Conservation (phyloP, 768 basidiomycete species). For the Collybiopsis luxurians region DNA sequence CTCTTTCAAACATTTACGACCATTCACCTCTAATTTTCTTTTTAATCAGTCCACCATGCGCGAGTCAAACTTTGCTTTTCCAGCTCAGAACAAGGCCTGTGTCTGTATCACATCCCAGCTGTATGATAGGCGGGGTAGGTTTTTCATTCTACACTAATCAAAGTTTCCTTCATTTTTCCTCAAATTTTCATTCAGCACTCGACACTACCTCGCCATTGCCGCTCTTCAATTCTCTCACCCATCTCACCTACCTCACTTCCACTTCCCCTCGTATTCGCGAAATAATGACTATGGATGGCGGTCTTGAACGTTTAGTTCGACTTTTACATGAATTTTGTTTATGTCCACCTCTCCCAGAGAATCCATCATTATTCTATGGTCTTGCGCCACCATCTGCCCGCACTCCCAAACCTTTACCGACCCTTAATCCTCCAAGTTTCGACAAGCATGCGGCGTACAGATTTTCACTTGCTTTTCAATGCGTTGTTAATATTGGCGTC, state of each 20-base stretch:
- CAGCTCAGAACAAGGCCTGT: conserved; percentile 91
- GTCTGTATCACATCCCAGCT: conserved; percentile 93
- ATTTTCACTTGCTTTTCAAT: conserved; percentile 93
- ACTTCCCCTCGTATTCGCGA: conserved; percentile 97
- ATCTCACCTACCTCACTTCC: conserved; percentile 94
- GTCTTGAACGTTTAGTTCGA: conserved; percentile 91
- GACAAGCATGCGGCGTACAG: conserved; percentile 87
- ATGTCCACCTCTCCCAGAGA: conserved; percentile 78
- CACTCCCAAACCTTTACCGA: conserved; percentile 53
- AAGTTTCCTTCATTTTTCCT: conserved; percentile 13
- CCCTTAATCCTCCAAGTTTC: conserved; percentile 63
- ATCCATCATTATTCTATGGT: conserved; percentile 73
- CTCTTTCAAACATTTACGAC: neutral
- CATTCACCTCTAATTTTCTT: neutral
- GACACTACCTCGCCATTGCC: conserved; percentile 59
- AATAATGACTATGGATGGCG: conserved; percentile 97
- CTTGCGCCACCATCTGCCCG: conserved; percentile 64
- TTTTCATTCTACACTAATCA: neutral
- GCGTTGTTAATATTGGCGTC: conserved; percentile 96
- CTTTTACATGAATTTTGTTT: conserved; percentile 89
- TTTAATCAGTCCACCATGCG: conserved; percentile 54
- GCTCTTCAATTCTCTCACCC: conserved; percentile 91
- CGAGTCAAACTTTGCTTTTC: conserved; percentile 94
- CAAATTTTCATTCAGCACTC: conserved; percentile 31
- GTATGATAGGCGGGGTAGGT: conserved; percentile 90